Evolutionary conservation across 352 stramenopile species (phyloP).

Genomic region (Phytophthora pluvialis): DNA sequence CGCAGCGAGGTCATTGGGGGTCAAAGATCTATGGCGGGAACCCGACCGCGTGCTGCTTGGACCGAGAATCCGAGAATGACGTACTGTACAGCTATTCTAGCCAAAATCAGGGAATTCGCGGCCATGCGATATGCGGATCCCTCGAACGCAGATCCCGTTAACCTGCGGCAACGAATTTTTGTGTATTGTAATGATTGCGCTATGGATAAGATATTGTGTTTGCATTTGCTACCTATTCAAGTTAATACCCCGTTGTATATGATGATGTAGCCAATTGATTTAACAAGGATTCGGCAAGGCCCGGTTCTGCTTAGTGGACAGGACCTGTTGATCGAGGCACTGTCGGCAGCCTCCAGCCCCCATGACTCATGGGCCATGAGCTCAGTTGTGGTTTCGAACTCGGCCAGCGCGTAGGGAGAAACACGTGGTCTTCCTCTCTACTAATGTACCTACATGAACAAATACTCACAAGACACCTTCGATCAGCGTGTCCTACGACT

Average conservation of each 20-base stretch:
- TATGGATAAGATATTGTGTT: too few relatives aligned
- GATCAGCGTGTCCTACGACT: conserved; percentile 8
- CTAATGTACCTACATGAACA: not conserved
- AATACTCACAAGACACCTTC: not conserved
- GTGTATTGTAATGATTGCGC: not conserved
- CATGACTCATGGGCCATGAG: too few relatives aligned
- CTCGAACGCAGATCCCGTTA: conserved; percentile 11
- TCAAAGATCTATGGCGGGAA: conserved; percentile 3
- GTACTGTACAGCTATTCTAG: conserved; percentile 1
- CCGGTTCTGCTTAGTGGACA: too few relatives aligned
- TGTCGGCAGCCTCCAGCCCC: not conserved
- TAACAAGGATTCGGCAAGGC: too few relatives aligned
- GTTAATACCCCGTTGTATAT: too few relatives aligned
- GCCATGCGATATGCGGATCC: conserved; percentile 17
- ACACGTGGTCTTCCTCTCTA: not conserved
- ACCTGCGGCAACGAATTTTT: too few relatives aligned
- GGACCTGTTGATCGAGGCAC: not conserved
- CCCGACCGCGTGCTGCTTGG: conserved; percentile 4
- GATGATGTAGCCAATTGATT: too few relatives aligned
- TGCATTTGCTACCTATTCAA: too few relatives aligned
- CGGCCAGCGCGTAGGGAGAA: not conserved
- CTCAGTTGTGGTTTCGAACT: not conserved
- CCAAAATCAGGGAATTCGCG: conserved; percentile 17
- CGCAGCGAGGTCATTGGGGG: conserved; percentile 16
- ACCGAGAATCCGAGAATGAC: conserved; percentile 29